A percentile compares a stretch with the other conserved stretches of the same genome.
Conservation (phyloP, 495 filamentous ascomycete genomes). For the Penicillium riverlandense region DNA sequence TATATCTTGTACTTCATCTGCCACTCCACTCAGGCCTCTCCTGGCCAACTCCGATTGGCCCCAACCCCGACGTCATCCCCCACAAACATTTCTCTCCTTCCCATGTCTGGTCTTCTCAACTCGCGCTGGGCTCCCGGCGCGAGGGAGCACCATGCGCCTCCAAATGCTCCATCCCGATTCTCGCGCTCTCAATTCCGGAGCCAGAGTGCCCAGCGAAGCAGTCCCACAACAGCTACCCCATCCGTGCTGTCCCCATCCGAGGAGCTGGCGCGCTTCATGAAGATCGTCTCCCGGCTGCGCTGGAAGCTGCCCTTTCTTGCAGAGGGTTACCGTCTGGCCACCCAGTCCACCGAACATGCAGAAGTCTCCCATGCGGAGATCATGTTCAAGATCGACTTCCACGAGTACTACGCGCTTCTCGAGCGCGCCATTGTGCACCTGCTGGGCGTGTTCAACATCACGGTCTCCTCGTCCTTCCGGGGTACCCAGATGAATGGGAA, state of each 20-base stretch:
- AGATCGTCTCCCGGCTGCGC: conserved; percentile 48
- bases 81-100: background rate
- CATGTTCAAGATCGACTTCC: conserved; percentile 67
- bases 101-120: conserved; percentile 19
- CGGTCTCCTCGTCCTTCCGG: conserved; percentile 19
- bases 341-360: conserved; percentile 12
- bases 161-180: background rate
- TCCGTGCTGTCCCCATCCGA: conserved; percentile 21
- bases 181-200: conserved; percentile 6
- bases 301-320: conserved; percentile 56
- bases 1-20: too few relatives aligned
- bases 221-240: background rate
- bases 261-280: conserved; percentile 47
- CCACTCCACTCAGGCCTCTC: too few relatives aligned
- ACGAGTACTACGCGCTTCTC: conserved; percentile 61
- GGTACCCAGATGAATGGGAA: conserved; percentile 3
- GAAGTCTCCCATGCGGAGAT: conserved; percentile 39
- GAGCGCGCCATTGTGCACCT: conserved; percentile 58
- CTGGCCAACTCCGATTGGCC: background rate
- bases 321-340: conserved; percentile 42
- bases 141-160: background rate
- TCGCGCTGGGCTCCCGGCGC: conserved; percentile 25
- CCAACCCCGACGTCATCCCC: background rate
- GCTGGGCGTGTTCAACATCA: conserved; percentile 48
- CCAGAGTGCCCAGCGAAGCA: background rate